Base-by-base conservation (phyloP, 2,329 filamentous ascomycete genomes). In the Pleurostoma richardsiae region DNA sequence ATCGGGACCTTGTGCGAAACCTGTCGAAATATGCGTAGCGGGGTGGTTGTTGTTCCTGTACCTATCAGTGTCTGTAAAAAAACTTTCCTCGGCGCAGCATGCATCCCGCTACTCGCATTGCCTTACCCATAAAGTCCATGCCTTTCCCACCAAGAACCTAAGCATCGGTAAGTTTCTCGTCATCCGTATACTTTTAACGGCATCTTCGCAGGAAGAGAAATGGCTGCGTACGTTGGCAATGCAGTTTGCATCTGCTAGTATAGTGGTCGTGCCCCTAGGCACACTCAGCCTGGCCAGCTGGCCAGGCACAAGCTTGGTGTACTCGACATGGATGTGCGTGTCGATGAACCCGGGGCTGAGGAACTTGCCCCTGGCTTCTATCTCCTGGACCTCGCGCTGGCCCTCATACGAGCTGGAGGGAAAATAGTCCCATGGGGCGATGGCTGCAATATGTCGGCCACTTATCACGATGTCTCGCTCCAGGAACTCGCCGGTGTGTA, bases 1-100 rank as follows among this genome's bases (percentile, higher is more conserved):
- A 36, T 52, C n/a, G 54, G 55, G 26, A 57, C 50, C 40, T 57
- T 57, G 43, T 56, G 55, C 4, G 52, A 57, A 10, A 55, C 55
- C 42, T 57, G 54, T 3, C 55, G 44, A 39, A 57, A 53, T 4
- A 56, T 8, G 51, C 33, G 33, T 36, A 36, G 33, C 33, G 33
- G 53, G 19, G 54, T 56, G 11, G 49, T 49, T 11, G 52, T 52
- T 26, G 41, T 41, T 10, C 42, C 48, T 42, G 28, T 3, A 36
- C 19, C 3, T 30, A 5, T 1, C 28, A 52, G 33, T 44, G 19
- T 19, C 19, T 19, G 19, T 19, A 19, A 2, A 19, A 19, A 19
- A 19, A 19, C 19, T 19, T 19, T 19, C 19, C 19, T 19, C 19
- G 19, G 19, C 19, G 19, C 19, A 19, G 19, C 19, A 19, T 19